phyloP scores from a whole-genome alignment of 176 grass and related monocot genomes.

The Carex pumila region DNA sequence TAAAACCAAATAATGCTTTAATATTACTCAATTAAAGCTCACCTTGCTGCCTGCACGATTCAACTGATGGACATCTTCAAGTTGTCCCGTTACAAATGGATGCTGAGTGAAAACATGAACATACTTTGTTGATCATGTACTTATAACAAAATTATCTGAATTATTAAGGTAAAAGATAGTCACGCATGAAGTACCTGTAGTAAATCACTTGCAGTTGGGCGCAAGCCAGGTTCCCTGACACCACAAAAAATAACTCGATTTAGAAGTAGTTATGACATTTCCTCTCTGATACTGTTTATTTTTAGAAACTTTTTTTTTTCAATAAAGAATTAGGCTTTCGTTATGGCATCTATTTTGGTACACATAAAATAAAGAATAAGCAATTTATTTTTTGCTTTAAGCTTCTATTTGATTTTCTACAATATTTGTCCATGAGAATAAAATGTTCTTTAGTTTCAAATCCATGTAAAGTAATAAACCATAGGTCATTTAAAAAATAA shows the following conservation, averaged over 20 bases:
- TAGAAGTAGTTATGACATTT: not conserved
- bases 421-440: slow-evolving; percentile 13
- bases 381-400: not conserved
- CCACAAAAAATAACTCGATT: slow-evolving; percentile 17
- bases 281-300: not conserved
- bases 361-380: not conserved
- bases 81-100: slow-evolving; percentile 84
- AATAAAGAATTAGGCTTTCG: not conserved
- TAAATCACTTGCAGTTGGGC: slow-evolving; percentile 8
- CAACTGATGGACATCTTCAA: slow-evolving; percentile 27
- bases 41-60: slow-evolving; percentile 43
- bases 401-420: not conserved
- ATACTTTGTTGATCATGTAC: slow-evolving; percentile 17
- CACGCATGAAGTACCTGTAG: slow-evolving; percentile 1
- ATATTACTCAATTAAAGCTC: not conserved
- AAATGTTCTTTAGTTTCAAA: not conserved
- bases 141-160: not conserved
- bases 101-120: slow-evolving; percentile 58
- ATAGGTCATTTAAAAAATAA: slow-evolving; percentile 3
- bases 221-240: slow-evolving; percentile 9
- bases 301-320: not conserved
- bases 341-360: not conserved
- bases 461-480: not conserved
- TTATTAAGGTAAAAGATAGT: slow-evolving; percentile 3
- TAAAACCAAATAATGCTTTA: not conserved